phyloP scores from a whole-genome alignment of 1,139 yeast species.

The Arxiozyma telluris region DNA sequence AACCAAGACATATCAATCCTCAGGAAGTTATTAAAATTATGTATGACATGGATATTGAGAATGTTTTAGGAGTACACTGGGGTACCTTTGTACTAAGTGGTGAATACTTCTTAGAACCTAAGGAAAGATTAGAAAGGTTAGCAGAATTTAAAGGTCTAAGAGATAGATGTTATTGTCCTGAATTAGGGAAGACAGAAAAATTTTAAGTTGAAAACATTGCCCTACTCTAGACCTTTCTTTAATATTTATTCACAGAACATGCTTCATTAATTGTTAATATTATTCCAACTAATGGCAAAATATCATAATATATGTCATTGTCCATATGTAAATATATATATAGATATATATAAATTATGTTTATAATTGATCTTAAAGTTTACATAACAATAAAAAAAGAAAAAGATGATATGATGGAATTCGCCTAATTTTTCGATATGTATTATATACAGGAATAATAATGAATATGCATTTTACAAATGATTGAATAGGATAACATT shows the following conservation, averaged over 20 bases:
- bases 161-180: conserved; percentile 42
- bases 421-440: too few species aligned
- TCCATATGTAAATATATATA: not conserved
- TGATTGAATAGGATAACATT: not conserved
- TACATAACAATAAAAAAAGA: too few species aligned
- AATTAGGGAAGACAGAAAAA: conserved; percentile 44
- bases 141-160: conserved; percentile 30
- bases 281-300: not conserved
- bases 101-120: conserved; percentile 82
- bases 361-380: not conserved
- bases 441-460: not conserved
- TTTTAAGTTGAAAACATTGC: conserved; percentile 12
- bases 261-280: too few species aligned
- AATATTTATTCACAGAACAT: too few species aligned
- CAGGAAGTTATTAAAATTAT: conserved; percentile 63
- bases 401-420: too few species aligned
- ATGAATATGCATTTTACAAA: not conserved
- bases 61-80: conserved; percentile 87
- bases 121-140: conserved; percentile 37
- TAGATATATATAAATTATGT: too few species aligned
- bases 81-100: conserved; percentile 87
- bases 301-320: not conserved
- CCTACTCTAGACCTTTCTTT: not conserved
- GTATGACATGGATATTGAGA: conserved; percentile 49
- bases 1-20: conserved; percentile 82